Evolutionary conservation across 1,139 yeast genomes (phyloP).

Genomic region (Nadsonia commutata): DNA sequence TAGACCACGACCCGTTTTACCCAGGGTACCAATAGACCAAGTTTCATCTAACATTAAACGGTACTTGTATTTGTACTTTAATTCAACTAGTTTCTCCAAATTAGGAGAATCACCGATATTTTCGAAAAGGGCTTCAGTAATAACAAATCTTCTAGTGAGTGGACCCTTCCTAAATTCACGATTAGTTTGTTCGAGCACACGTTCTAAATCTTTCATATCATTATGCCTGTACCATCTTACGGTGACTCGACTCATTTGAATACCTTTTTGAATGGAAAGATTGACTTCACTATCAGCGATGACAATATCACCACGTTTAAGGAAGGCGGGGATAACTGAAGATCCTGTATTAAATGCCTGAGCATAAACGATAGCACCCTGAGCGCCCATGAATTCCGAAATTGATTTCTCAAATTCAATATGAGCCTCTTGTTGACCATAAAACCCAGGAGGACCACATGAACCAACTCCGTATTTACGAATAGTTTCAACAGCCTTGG

Average conservation of each 20-base stretch:
- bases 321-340: constrained; percentile 93
- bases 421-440: constrained; percentile 92
- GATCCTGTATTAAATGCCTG: constrained; percentile 85
- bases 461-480: constrained; percentile 85
- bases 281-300: constrained; percentile 75
- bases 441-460: constrained; percentile 96
- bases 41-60: constrained; percentile 80
- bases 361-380: constrained; percentile 72
- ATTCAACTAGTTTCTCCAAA: constrained; percentile 51
- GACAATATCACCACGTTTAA: constrained; percentile 88
- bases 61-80: constrained; percentile 71
- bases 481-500: constrained; percentile 47
- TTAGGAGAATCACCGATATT: constrained; percentile 72
- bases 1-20: constrained; percentile 74
- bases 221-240: constrained; percentile 72
- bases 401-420: constrained; percentile 64
- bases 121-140: constrained; percentile 81
- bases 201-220: constrained; percentile 69
- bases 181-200: constrained; percentile 45
- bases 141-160: constrained; percentile 70
- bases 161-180: constrained; percentile 45
- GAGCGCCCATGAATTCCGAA: constrained; percentile 61
- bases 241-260: constrained; percentile 73
- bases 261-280: constrained; percentile 75
- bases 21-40: constrained; percentile 73